phyloP scores from a whole-genome alignment of 2,329 filamentous ascomycete genomes.

The Colletotrichum zoysiae region DNA sequence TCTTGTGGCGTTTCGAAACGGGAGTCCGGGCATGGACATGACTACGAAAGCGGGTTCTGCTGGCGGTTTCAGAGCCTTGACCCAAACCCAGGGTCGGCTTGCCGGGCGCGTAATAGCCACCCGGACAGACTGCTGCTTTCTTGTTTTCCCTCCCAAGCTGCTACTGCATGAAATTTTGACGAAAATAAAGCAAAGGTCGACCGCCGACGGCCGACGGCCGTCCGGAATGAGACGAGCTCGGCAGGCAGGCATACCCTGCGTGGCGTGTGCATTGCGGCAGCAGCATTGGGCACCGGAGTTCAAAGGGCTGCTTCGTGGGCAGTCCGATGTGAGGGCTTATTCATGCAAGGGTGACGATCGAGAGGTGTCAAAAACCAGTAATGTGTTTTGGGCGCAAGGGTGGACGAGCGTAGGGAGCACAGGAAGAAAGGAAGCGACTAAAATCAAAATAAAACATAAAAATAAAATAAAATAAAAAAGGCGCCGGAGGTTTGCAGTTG shows the following conservation, averaged over 20 bases:
- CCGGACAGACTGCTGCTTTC: constrained; percentile 8
- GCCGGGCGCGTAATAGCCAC: background rate
- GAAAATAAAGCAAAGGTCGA: constrained; percentile 12
- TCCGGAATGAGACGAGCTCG: constrained; percentile 19
- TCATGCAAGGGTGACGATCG: constrained; percentile 38
- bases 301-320: constrained; percentile 21
- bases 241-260: constrained; percentile 15
- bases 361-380: constrained; percentile 26
- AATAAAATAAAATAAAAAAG: background rate
- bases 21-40: constrained; percentile 20
- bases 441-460: too few species aligned
- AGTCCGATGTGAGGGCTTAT: constrained; percentile 32
- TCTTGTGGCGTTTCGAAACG: constrained; percentile 33
- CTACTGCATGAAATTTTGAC: constrained; percentile 24
- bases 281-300: constrained; percentile 3
- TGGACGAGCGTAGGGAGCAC: background rate
- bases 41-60: constrained; percentile 27
- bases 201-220: background rate
- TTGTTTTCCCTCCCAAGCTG: constrained; percentile 21
- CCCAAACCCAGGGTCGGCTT: constrained; percentile 4
- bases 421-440: background rate
- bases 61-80: constrained; percentile 15
- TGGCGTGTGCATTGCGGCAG: constrained; percentile 10
- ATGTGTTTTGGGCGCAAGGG: constrained; percentile 11
- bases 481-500: constrained; percentile 6